Conservation (phyloP, 768 basidiomycete genomes). For the Coprinopsis strossmayeri region DNA sequence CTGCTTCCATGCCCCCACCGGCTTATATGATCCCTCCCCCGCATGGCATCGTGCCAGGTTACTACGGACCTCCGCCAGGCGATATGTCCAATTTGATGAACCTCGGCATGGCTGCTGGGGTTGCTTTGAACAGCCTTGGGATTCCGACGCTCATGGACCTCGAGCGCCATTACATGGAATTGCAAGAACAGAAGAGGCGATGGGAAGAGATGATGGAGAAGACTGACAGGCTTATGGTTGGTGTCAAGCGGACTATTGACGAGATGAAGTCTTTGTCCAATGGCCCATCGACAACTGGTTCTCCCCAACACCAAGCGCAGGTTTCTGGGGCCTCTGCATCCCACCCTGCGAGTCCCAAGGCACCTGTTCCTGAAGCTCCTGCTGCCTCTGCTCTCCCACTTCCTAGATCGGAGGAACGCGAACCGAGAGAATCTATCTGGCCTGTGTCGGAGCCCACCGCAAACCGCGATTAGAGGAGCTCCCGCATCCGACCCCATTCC, state of each 20-base stretch:
- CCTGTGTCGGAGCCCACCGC: constrained; percentile 3
- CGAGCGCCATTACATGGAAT: constrained; percentile 63
- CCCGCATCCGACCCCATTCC: too few species aligned
- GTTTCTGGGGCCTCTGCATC: background rate
- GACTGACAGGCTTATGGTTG: constrained; percentile 68
- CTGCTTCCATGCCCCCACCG: constrained; percentile 15
- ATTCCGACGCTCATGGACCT: constrained; percentile 51
- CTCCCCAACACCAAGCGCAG: constrained; percentile 13
- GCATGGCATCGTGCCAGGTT: constrained; percentile 26
- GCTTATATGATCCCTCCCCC: constrained; percentile 8
- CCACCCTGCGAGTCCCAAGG: constrained; percentile 3
- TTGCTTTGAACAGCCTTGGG: constrained; percentile 28
- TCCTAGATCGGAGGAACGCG: constrained; percentile 12
- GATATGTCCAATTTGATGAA: constrained; percentile 25
- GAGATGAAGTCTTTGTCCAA: constrained; percentile 48
- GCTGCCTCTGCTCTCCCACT: constrained; percentile 17
- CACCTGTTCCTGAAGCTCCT: background rate
- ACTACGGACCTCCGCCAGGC: constrained; percentile 35
- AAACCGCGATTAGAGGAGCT: constrained; percentile 10
- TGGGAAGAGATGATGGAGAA: constrained; percentile 70
- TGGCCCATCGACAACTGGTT: constrained; percentile 13
- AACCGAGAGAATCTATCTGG: constrained; percentile 6
- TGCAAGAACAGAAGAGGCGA: constrained; percentile 54
- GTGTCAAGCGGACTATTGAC: constrained; percentile 68
- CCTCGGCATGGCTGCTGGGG: constrained; percentile 28